Evolutionary conservation across 805 yeast species (phyloP).

Genomic region (Candida multigemmis): DNA sequence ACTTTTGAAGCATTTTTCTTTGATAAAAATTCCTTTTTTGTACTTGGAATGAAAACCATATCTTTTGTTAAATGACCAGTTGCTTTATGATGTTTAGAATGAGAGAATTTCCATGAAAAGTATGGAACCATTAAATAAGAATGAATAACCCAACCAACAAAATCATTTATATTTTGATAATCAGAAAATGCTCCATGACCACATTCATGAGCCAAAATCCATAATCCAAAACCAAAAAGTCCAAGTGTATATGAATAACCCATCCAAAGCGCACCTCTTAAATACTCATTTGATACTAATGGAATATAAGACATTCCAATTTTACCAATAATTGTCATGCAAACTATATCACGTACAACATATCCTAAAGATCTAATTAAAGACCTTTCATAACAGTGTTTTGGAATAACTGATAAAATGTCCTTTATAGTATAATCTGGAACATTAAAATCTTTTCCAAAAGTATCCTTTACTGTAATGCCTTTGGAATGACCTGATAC

Average conservation of each 20-base stretch:
- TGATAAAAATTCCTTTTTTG: slow-evolving; percentile 36
- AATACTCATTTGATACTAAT: slow-evolving; percentile 15
- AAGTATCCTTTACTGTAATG: slow-evolving; percentile 38
- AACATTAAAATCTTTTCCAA: slow-evolving; percentile 46
- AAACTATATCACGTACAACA: slow-evolving; percentile 43
- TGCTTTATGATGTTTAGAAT: slow-evolving; percentile 54
- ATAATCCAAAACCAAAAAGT: slow-evolving; percentile 46
- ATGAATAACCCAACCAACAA: slow-evolving; percentile 54
- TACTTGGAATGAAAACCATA: slow-evolving; percentile 51
- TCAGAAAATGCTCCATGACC: slow-evolving; percentile 58
- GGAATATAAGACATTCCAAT: slow-evolving; percentile 37
- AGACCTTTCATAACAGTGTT: slow-evolving; percentile 51
- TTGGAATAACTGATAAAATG: slow-evolving; percentile 48
- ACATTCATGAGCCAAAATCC: slow-evolving; percentile 60
- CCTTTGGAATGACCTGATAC: slow-evolving; percentile 2
- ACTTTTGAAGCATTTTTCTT: slow-evolving; percentile 20
- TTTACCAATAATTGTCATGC: slow-evolving; percentile 34
- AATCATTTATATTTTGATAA: slow-evolving; percentile 42
- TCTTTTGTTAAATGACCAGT: slow-evolving; percentile 54
- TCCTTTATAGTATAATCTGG: slow-evolving; percentile 59
- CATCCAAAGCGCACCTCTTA: slow-evolving; percentile 34
- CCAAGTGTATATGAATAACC: slow-evolving; percentile 32
- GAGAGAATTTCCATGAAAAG: slow-evolving; percentile 55
- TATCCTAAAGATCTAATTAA: slow-evolving; percentile 39
- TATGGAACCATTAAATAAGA: slow-evolving; percentile 51